Conservation (phyloP, 352 stramenopile species). For the Pilasporangium apinafurcum region DNA sequence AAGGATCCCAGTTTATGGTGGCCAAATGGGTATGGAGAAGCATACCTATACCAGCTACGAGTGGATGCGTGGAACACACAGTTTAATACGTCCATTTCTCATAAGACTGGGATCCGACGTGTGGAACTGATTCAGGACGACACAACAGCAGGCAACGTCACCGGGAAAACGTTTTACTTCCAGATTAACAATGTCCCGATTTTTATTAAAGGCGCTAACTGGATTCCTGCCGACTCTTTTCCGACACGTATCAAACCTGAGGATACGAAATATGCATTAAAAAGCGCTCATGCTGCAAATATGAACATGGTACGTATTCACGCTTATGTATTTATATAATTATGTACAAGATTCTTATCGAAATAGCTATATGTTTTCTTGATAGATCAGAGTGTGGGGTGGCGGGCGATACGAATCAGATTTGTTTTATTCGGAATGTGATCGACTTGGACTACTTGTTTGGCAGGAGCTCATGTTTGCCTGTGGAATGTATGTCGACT, state of each 20-base stretch:
- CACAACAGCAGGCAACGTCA: conserved; percentile 29
- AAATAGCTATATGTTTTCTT: not conserved
- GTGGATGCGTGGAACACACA: conserved; percentile 23
- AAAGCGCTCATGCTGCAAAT: conserved; percentile 50
- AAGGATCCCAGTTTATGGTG: conserved; percentile 64
- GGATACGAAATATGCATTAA: conserved; percentile 39
- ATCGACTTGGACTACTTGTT: conserved; percentile 78
- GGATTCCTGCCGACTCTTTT: conserved; percentile 75
- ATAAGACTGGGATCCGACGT: conserved; percentile 48
- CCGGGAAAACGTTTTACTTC: conserved; percentile 70
- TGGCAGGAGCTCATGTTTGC: conserved; percentile 92
- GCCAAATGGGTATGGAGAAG: conserved; percentile 49
- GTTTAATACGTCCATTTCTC: conserved; percentile 24
- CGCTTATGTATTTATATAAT: not conserved
- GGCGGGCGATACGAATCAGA: conserved; percentile 84
- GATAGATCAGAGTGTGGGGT: conserved; percentile 79
- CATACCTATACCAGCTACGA: conserved; percentile 54
- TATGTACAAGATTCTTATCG: not conserved
- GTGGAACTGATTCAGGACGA: conserved; percentile 56
- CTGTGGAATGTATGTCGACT: conserved; percentile 62
- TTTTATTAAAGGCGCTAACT: conserved; percentile 78
- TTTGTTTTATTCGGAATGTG: conserved; percentile 74
- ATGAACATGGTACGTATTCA: conserved; percentile 72
- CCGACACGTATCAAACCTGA: conserved; percentile 37
- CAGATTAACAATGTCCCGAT: conserved; percentile 56